Evolutionary conservation across 2,329 filamentous ascomycete genomes (phyloP), one percentile per base, ranked within the genome.

Genomic region (Calonectria pseudoreteaudii): DNA sequence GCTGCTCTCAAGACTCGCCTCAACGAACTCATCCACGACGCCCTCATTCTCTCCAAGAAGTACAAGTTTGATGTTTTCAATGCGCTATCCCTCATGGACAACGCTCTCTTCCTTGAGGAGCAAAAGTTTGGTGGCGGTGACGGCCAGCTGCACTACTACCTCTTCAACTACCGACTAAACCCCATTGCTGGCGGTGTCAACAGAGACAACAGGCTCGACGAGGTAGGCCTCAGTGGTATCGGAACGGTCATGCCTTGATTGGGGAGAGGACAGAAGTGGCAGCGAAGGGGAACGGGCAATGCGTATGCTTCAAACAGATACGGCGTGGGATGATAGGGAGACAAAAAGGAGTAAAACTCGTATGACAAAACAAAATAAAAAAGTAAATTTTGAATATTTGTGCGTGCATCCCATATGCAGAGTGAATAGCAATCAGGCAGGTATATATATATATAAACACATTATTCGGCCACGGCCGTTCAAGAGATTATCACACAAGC

Each of bases 121-220:
- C 95, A 98, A 82, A 98, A 98, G 85, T 99, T 98, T 81, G 97
- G 96, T 56, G 93, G 94, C 7, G 97, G 97, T 38, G 97, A 99
- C 83, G 97, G 97, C 60, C 95, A 97, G 84, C 88, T 99, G 80
- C 95, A 99, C 85, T 99, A 96, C 86, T 99, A 99, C 85, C 88
- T 99, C 38, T 99, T 97, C 90, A 99, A 99, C 86, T 99, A 98
- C 88, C 92, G 95, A 71, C 94, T 95, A 16, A 93, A 94, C 74
- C 92, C 93, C n/a, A 94, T 99, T 80, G 87, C 91, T 0, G 96
- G 97, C 64, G 97, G 97, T 28, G 92, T 98, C 53, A 93, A 98
- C 83, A 90, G 90, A 80, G 91, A 90, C 81, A 98, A 97, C 83
- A 87, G 92, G 79, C 88, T 96, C 49, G 96, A 98, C 82, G 91